Base-by-base conservation (phyloP, 2,329 filamentous ascomycete species). In the Colletotrichum nymphaeae region DNA sequence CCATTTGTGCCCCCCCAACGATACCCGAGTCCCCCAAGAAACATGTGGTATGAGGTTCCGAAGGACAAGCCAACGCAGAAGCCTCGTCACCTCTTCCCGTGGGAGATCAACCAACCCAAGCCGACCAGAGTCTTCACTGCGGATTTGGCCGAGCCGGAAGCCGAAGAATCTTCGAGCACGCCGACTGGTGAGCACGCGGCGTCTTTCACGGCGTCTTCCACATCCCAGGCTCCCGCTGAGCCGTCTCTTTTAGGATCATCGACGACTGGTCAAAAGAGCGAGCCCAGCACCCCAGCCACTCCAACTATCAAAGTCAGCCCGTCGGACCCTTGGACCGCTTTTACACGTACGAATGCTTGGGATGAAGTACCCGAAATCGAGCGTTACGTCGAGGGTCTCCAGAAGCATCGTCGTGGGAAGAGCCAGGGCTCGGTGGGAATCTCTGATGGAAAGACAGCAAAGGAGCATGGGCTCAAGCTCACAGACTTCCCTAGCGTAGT, bases 41-140 rank as follows among this genome's bases (percentile, higher is more conserved):
- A 95, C 79, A 95, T 98, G 94, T 97, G 93, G 88, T 98, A 97
- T 80, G 87, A 96, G 78, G 89, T 97, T 46, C 95, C 95, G 5
- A 90, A 88, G 75, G 88, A 90, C 72, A 86, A 86, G 28, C 78
- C 79, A n/a, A 77, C 88, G 56, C 86, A 91, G 75, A 89, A 85
- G 74, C 89, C 92, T 16, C 88, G 89, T 60, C 88, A 92, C 3
- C 92, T 98, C 62, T 99, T 99, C 81, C 97, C 97, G 0, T 99
- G 97, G 97, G 97, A 99, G 82, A 84, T 83, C 55, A 85, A 92
- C 71, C 90, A 89, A 74, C 88, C 92, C 14, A 90, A 87, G 77
- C 84, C 91, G 5, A 85, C 89, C 14, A 90, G 94, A 76, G 87
- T 92, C 14, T 97, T 95, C 78, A 84, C 86, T 35, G 46, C 55